Evolutionary conservation across 1,284 basidiomycete species (phyloP).

Genomic region (Mycosarcoma maydis): DNA sequence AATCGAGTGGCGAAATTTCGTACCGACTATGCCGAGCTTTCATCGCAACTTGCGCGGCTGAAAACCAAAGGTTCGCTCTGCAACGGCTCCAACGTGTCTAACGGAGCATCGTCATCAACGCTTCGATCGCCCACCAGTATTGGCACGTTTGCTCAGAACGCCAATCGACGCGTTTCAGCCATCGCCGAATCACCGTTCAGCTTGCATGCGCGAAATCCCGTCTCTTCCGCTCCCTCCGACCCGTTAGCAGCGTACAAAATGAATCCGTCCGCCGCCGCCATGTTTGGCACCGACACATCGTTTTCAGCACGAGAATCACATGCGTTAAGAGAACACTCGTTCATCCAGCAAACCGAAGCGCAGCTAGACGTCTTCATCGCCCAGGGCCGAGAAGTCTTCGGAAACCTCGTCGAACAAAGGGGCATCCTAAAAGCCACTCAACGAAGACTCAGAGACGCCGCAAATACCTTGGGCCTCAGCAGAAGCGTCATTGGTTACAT

Average conservation of each 20-base stretch:
- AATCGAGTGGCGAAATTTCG: slow-evolving; percentile 58
- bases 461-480: slow-evolving; percentile 63
- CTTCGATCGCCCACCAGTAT: slow-evolving; percentile 23
- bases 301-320: slow-evolving; percentile 57
- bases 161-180: slow-evolving; percentile 17
- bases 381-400: slow-evolving; percentile 63
- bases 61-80: slow-evolving; percentile 41
- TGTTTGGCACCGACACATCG: slow-evolving; percentile 44
- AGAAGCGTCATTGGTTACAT: slow-evolving; percentile 65
- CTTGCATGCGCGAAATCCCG: slow-evolving; percentile 49
- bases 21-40: slow-evolving; percentile 57
- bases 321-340: slow-evolving; percentile 64
- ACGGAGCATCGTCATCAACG: slow-evolving; percentile 5
- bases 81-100: slow-evolving; percentile 2
- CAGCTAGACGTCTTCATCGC: slow-evolving; percentile 65
- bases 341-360: slow-evolving; percentile 63
- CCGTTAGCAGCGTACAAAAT: slow-evolving; percentile 63
- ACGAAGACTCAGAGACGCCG: slow-evolving; percentile 58
- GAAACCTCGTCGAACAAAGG: slow-evolving; percentile 65
- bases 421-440: slow-evolving; percentile 64
- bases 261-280: slow-evolving; percentile 58
- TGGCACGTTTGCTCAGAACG: slow-evolving; percentile 11
- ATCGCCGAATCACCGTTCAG: slow-evolving; percentile 57
- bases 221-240: slow-evolving; percentile 24
- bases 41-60: slow-evolving; percentile 39